A percentile compares a stretch with the other conserved stretches of the same genome.
These are phyloP conservation scores for Triticum dicoccoides DNA, from an alignment of 176 grass and related monocot genomes.

Conservation along the genomic window DNA sequence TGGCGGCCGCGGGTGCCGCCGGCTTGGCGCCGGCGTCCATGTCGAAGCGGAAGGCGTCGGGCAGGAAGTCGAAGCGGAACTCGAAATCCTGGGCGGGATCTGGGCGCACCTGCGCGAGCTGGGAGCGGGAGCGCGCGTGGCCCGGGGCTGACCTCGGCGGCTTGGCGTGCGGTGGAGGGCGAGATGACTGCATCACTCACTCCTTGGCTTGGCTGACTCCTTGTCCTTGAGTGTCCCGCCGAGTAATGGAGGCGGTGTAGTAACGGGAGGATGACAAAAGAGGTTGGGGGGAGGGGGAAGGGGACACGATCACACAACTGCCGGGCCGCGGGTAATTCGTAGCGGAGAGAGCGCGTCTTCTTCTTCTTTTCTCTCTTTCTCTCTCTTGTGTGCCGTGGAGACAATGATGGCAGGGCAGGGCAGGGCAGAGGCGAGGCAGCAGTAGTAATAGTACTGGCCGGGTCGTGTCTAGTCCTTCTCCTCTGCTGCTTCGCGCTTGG, in stretches of 20 bases:
- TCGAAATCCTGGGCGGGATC: slow-evolving; percentile 35
- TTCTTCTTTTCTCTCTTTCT: background rate
- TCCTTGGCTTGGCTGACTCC: background rate
- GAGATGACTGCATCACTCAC: slow-evolving; percentile 34
- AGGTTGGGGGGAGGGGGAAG: slow-evolving; percentile 32
- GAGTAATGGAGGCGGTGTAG: background rate
- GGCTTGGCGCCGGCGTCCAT: slow-evolving; percentile 6
- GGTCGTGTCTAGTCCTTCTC: background rate
- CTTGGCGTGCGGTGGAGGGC: slow-evolving; percentile 27
- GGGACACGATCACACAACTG: background rate
- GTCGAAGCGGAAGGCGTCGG: slow-evolving; percentile 37
- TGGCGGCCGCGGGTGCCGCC: background rate
- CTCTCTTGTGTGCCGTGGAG: background rate
- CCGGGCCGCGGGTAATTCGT: background rate
- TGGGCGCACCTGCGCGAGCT: slow-evolving; percentile 9
- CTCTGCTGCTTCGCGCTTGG: background rate
- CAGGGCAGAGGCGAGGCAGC: too few relatives aligned
- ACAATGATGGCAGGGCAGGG: slow-evolving; percentile 14
- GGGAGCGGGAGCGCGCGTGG: slow-evolving; percentile 31
- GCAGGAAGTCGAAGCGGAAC: slow-evolving; percentile 18
- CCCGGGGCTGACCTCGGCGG: slow-evolving; percentile 1
- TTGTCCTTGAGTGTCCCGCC: background rate
- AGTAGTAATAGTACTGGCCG: background rate
- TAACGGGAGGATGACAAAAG: slow-evolving; percentile 42
- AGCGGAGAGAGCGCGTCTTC: background rate